phyloP scores from a whole-genome alignment of 192 early-diverging fungal species.

The Podila minutissima region DNA sequence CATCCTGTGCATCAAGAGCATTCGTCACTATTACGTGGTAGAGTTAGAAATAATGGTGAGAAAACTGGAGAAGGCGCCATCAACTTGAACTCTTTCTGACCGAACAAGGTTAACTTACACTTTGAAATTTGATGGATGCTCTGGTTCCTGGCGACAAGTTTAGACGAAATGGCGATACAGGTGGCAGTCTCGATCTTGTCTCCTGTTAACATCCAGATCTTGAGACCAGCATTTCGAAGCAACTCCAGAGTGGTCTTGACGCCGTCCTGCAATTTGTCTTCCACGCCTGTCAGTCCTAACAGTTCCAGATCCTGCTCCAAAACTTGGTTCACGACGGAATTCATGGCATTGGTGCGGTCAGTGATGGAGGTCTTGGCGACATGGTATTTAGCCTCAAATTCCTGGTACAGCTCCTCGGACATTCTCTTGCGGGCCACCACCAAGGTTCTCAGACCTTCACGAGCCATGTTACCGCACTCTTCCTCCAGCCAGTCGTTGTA shows the following conservation, averaged over 20 bases:
- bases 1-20: constrained; percentile 66
- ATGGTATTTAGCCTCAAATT: constrained; percentile 70
- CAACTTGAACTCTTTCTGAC: neutral
- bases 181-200: constrained; percentile 99
- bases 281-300: constrained; percentile 93
- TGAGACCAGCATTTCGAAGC: constrained; percentile 89
- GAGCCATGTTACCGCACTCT: constrained; percentile 96
- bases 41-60: neutral
- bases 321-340: constrained; percentile 67
- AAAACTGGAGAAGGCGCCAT: no score
- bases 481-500: constrained; percentile 98
- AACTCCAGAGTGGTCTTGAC: constrained; percentile 90
- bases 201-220: constrained; percentile 98
- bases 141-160: constrained; percentile 89
- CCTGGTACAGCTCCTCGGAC: constrained; percentile 73
- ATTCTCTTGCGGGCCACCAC: constrained; percentile 90
- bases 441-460: constrained; percentile 93
- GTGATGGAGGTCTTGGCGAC: constrained; percentile 78
- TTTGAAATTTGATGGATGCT: constrained; percentile 83
- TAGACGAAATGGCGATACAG: constrained; percentile 93
- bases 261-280: constrained; percentile 95
- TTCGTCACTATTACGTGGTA: constrained; percentile 49
- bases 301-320: constrained; percentile 91
- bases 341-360: constrained; percentile 76
- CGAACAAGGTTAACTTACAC: constrained; percentile 47